A percentile compares a stretch with the other conserved stretches of the same genome.
Evolutionary conservation across 352 stramenopile species (phyloP).

Genomic region (Globisporangium megalacanthum): DNA sequence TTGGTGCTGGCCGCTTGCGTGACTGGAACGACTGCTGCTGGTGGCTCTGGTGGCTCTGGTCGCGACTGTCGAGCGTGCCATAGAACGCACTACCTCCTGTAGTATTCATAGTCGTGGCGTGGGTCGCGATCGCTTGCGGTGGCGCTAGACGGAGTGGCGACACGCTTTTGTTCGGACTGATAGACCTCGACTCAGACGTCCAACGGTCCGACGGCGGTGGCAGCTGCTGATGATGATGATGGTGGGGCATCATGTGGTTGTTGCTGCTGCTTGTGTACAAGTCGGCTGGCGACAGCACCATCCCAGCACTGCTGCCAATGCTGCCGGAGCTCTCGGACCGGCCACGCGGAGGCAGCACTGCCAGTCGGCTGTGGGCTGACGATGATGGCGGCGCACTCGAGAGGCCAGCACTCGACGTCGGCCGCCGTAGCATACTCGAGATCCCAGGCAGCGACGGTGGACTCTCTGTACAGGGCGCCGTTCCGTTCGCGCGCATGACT

Average conservation of each 20-base stretch:
- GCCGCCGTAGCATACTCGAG: constrained; percentile 1
- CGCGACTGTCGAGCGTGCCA: background rate
- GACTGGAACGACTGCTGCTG: background rate
- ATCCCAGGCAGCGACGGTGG: constrained; percentile 5
- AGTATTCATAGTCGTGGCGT: background rate
- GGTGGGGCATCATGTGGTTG: too few relatives aligned
- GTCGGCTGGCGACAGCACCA: background rate
- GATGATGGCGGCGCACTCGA: background rate
- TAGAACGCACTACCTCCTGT: background rate
- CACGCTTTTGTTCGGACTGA: constrained; percentile 5
- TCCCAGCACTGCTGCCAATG: background rate
- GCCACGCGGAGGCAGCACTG: background rate
- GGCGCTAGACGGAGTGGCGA: background rate
- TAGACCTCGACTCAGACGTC: constrained; percentile 4
- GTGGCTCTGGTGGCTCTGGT: background rate
- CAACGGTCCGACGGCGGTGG: background rate
- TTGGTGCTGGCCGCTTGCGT: background rate
- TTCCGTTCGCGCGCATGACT: background rate
- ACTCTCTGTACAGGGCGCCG: background rate
- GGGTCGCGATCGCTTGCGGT: background rate
- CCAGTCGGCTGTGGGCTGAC: background rate
- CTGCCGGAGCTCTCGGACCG: background rate
- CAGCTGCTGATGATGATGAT: background rate
- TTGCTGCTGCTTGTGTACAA: background rate
- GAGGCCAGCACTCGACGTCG: background rate